Evolutionary conservation across 2,329 filamentous ascomycete species (phyloP).

Genomic region (Fusarium sp.): DNA sequence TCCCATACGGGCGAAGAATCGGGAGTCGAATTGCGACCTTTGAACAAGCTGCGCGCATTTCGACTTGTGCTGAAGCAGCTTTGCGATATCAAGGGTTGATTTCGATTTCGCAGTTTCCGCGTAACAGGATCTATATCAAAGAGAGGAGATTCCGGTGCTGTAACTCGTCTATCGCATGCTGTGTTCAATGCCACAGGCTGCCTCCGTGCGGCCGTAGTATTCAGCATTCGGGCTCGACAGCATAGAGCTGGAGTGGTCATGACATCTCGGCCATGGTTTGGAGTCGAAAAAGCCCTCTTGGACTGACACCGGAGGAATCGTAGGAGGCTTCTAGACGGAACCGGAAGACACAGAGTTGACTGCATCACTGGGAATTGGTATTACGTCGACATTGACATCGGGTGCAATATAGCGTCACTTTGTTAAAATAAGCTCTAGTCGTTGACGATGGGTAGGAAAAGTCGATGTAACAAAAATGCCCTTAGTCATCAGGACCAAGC

Average conservation of each 20-base stretch:
- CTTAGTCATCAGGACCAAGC: slow-evolving; percentile 38
- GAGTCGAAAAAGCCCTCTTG: slow-evolving; percentile 67
- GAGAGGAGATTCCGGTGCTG: slow-evolving; percentile 51
- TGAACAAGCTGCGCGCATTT: slow-evolving; percentile 40
- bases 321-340: slow-evolving; percentile 71
- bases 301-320: slow-evolving; percentile 81
- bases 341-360: slow-evolving; percentile 58
- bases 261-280: slow-evolving; percentile 54
- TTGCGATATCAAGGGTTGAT: slow-evolving; percentile 24
- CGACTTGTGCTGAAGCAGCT: slow-evolving; percentile 52
- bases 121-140: slow-evolving; percentile 46
- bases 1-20: slow-evolving; percentile 60
- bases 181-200: slow-evolving; percentile 26
- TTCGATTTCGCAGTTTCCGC: slow-evolving; percentile 25
- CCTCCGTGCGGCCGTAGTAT: slow-evolving; percentile 19
- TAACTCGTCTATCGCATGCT: slow-evolving; percentile 30
- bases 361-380: slow-evolving; percentile 57
- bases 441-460: slow-evolving; percentile 34
- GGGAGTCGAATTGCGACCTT: slow-evolving; percentile 35
- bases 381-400: slow-evolving; percentile 39
- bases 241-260: slow-evolving; percentile 35
- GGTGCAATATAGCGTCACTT: slow-evolving; percentile 12
- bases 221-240: slow-evolving; percentile 37
- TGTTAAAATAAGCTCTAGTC: slow-evolving; percentile 28
- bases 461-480: slow-evolving; percentile 32